Conservation (phyloP, 2,329 filamentous ascomycete genomes). For the Plenodomus lindquistii region DNA sequence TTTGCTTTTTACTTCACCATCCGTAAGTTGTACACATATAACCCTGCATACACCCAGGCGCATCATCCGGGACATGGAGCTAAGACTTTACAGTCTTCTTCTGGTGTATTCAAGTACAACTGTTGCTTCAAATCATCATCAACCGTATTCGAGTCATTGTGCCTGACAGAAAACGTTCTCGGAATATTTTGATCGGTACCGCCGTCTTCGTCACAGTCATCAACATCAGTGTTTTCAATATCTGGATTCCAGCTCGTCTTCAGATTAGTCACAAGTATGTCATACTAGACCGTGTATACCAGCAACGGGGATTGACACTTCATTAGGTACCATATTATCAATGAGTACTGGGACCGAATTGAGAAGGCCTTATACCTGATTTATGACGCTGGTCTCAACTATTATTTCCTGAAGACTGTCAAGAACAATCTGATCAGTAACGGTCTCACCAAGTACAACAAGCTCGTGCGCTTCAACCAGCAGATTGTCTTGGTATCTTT, state of each 20-base stretch:
- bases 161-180: slow-evolving; percentile 34
- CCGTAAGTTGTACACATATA: slow-evolving; percentile 10
- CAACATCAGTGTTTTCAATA: slow-evolving; percentile 45
- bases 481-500: slow-evolving; percentile 56
- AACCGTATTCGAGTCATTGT: slow-evolving; percentile 46
- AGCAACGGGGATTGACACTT: slow-evolving; percentile 2
- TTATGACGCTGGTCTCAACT: slow-evolving; percentile 44
- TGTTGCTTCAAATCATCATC: slow-evolving; percentile 48
- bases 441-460: slow-evolving; percentile 56
- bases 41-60: too few relatives aligned
- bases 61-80: background rate
- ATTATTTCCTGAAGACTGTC: slow-evolving; percentile 49
- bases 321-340: slow-evolving; percentile 34
- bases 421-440: slow-evolving; percentile 54
- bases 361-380: slow-evolving; percentile 45
- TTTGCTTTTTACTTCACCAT: slow-evolving; percentile 42
- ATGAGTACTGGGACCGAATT: slow-evolving; percentile 45
- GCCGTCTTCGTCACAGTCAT: slow-evolving; percentile 44
- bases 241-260: slow-evolving; percentile 48
- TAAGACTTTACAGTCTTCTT: slow-evolving; percentile 31
- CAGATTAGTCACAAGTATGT: slow-evolving; percentile 31
- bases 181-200: slow-evolving; percentile 42
- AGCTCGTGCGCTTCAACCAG: slow-evolving; percentile 56
- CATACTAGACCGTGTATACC: background rate
- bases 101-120: slow-evolving; percentile 46